These are phyloP conservation scores for Tetrapisispora iriomotensis DNA, from an alignment of 805 yeast genomes.

Conservation along the genomic window DNA sequence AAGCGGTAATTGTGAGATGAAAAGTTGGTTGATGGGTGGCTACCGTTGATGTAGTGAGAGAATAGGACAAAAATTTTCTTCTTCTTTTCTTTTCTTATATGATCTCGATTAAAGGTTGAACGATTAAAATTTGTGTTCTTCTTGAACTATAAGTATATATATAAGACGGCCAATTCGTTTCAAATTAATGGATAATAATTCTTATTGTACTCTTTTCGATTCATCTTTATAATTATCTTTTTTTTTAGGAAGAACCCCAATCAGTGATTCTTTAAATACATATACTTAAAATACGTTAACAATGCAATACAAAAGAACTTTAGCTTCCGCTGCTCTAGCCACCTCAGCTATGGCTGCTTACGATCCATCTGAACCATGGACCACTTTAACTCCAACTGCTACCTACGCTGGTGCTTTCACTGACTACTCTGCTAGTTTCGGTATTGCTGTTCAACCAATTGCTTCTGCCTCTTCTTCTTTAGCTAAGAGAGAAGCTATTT, in stretches of 20 bases:
- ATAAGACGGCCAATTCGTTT: too few species aligned
- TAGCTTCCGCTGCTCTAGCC: slow-evolving; percentile 9
- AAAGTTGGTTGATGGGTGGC: too few species aligned
- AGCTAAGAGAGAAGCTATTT: slow-evolving; percentile 31
- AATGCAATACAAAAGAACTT: slow-evolving; percentile 17
- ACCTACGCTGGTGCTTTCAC: slow-evolving; percentile 47
- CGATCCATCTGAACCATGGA: slow-evolving; percentile 55
- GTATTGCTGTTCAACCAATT: slow-evolving; percentile 55
- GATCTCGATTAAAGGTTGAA: too few species aligned
- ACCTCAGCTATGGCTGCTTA: slow-evolving; percentile 39
- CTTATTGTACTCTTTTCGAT: not conserved
- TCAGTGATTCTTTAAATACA: not conserved
- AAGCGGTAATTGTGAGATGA: too few species aligned
- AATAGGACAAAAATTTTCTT: too few species aligned
- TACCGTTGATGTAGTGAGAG: too few species aligned
- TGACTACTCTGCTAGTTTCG: slow-evolving; percentile 47
- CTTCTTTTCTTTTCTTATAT: too few species aligned
- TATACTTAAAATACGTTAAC: not conserved
- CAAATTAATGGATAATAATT: too few species aligned
- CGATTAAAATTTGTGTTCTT: too few species aligned
- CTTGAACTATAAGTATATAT: not conserved
- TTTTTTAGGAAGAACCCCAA: not conserved
- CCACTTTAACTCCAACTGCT: slow-evolving; percentile 58
- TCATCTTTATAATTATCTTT: not conserved
- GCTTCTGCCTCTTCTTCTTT: slow-evolving; percentile 23